These are phyloP conservation scores for Cryptococcus deneoformans DNA, from an alignment of 1,284 basidiomycete species.

Conservation along the genomic window DNA sequence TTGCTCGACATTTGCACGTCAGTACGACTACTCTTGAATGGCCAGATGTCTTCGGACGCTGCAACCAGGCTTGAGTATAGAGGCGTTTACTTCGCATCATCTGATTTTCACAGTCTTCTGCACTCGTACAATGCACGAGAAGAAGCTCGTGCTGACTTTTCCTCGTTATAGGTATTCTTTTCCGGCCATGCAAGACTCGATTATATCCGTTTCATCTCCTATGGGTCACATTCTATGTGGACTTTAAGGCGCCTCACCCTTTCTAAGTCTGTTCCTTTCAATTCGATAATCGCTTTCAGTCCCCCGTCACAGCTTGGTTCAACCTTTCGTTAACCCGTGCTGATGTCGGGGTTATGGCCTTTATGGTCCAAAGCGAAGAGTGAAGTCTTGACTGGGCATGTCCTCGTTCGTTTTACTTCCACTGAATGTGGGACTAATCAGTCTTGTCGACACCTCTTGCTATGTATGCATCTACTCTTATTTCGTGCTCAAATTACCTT, in stretches of 20 bases:
- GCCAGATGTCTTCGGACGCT: not conserved
- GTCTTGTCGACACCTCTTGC: conserved; percentile 30
- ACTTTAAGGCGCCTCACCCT: not conserved
- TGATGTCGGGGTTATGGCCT: conserved; percentile 23
- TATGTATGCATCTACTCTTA: not conserved
- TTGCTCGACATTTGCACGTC: conserved; percentile 41
- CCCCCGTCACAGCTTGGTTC: conserved; percentile 30
- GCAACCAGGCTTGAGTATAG: conserved; percentile 6
- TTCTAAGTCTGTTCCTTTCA: not conserved
- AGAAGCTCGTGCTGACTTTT: not conserved
- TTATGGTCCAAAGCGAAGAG: conserved; percentile 28
- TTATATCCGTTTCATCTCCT: not conserved
- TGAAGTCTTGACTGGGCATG: conserved; percentile 39
- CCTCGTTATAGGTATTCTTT: not conserved
- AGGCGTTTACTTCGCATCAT: conserved; percentile 39
- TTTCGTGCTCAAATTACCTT: too few species aligned
- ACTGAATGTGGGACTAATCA: conserved; percentile 43
- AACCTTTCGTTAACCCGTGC: conserved; percentile 33
- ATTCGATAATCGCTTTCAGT: conserved; percentile 30
- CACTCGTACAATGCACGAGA: not conserved
- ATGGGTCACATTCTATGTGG: too few species aligned
- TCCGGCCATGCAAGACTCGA: not conserved
- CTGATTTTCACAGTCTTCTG: conserved; percentile 13
- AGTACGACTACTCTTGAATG: conserved; percentile 27
- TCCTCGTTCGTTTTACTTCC: conserved; percentile 31